phyloP scores from a whole-genome alignment of 1,284 basidiomycete genomes.

The Melampsora abietis-canadensis region DNA sequence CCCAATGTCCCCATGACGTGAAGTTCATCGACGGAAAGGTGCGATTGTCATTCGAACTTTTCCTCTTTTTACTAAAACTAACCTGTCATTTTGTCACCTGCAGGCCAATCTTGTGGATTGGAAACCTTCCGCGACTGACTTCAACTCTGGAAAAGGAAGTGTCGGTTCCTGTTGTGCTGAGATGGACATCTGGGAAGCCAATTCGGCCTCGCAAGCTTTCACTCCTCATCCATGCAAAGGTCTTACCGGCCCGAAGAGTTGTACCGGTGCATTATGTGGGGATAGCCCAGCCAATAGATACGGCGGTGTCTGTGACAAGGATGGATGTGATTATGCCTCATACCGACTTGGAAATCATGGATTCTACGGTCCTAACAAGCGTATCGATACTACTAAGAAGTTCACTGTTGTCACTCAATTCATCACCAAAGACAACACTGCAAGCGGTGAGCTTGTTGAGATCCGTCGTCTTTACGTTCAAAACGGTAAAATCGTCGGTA shows the following conservation, averaged over 20 bases:
- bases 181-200: conserved; percentile 56
- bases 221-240: conserved; percentile 15
- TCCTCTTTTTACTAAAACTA: neutral
- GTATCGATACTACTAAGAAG: conserved; percentile 12
- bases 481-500: conserved; percentile 8
- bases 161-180: conserved; percentile 57
- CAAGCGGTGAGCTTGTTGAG: conserved; percentile 9
- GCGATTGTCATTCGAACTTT: conserved; percentile 42
- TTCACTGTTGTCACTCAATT: conserved; percentile 35
- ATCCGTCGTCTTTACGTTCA: conserved; percentile 23
- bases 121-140: conserved; percentile 46
- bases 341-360: conserved; percentile 9
- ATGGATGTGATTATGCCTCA: conserved; percentile 30
- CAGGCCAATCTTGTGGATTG: conserved; percentile 50
- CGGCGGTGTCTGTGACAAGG: conserved; percentile 8
- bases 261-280: conserved; percentile 9
- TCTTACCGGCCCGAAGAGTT: neutral
- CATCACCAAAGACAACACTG: conserved; percentile 19
- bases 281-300: neutral
- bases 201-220: conserved; percentile 24
- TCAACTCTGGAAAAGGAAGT: conserved; percentile 56
- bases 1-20: conserved; percentile 57
- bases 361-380: conserved; percentile 21
- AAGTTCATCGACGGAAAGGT: conserved; percentile 62
- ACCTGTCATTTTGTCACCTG: conserved; percentile 54